These are phyloP conservation scores for Agaricales sp. DNA, from an alignment of 1,284 basidiomycete species.

Conservation along the genomic window DNA sequence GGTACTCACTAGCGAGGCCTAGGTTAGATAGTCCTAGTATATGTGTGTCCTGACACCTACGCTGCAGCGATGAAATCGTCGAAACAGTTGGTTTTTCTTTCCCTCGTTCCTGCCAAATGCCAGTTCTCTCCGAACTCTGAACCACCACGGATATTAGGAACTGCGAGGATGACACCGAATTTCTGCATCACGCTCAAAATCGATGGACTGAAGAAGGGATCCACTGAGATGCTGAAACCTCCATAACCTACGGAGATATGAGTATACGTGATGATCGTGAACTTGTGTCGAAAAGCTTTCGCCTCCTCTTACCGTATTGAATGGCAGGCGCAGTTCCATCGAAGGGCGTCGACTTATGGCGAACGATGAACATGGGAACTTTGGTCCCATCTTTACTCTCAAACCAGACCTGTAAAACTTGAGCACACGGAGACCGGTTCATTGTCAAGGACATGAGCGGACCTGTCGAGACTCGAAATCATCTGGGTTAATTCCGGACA, in stretches of 20 bases:
- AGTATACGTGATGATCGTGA: neutral
- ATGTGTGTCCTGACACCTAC: too few species aligned
- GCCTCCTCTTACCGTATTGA: conserved; percentile 69
- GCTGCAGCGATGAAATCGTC: conserved; percentile 76
- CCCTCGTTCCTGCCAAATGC: conserved; percentile 64
- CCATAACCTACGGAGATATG: conserved; percentile 48
- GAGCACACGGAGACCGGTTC: neutral
- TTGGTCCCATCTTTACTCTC: conserved; percentile 72
- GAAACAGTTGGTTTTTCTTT: conserved; percentile 70
- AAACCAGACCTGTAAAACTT: conserved; percentile 54
- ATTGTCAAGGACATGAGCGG: neutral
- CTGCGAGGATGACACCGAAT: conserved; percentile 67
- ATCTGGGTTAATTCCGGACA: conserved; percentile 56
- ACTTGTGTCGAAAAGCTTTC: neutral
- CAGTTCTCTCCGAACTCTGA: conserved; percentile 79
- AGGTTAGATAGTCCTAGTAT: too few species aligned
- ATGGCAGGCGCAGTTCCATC: conserved; percentile 75
- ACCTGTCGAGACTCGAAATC: conserved; percentile 71
- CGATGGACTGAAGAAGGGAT: conserved; percentile 62
- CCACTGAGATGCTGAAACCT: conserved; percentile 67
- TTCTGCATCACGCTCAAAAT: conserved; percentile 71
- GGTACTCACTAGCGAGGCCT: conserved; percentile 40
- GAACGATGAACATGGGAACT: conserved; percentile 83
- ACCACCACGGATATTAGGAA: conserved; percentile 75
- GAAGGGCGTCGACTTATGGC: conserved; percentile 58